These are phyloP conservation scores for Paramecium biaurelia DNA, from an alignment of 73 alveolate species.

Conservation along the genomic window DNA sequence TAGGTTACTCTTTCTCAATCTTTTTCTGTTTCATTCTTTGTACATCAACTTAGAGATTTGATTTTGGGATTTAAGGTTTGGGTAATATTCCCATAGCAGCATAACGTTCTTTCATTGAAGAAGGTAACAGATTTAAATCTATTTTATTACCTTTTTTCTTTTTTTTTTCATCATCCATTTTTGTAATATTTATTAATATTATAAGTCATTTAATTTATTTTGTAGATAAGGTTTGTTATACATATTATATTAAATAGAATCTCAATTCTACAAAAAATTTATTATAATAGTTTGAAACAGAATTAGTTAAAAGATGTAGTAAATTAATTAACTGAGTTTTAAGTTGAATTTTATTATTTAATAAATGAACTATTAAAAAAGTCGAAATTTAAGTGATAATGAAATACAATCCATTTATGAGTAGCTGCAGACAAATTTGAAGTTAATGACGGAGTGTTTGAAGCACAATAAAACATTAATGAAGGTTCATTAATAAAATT, in stretches of 20 bases:
- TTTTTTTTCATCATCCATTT: slow-evolving; percentile 19
- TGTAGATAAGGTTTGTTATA: too few species aligned
- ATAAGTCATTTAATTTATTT: not conserved
- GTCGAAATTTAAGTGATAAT: not conserved
- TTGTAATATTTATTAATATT: not conserved
- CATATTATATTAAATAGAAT: too few species aligned
- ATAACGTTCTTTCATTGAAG: slow-evolving; percentile 50
- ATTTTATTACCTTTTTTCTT: not conserved
- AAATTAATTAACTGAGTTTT: not conserved
- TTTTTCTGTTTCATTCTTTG: slow-evolving; percentile 61
- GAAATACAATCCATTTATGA: not conserved
- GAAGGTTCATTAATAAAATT: not conserved
- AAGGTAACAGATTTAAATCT: slow-evolving; percentile 9
- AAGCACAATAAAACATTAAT: not conserved
- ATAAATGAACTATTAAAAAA: slow-evolving; percentile 1
- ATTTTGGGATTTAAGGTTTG: slow-evolving; percentile 15
- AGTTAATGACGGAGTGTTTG: not conserved
- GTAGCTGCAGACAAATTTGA: not conserved
- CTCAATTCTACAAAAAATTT: too few species aligned
- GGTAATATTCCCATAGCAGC: slow-evolving; percentile 51
- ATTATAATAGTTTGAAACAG: not conserved
- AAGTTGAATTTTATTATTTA: not conserved
- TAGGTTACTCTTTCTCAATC: slow-evolving; percentile 57
- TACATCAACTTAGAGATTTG: slow-evolving; percentile 27
- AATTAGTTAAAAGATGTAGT: not conserved